Conservation (phyloP, 139 green algal genomes). For the Nannochloris sp. region DNA sequence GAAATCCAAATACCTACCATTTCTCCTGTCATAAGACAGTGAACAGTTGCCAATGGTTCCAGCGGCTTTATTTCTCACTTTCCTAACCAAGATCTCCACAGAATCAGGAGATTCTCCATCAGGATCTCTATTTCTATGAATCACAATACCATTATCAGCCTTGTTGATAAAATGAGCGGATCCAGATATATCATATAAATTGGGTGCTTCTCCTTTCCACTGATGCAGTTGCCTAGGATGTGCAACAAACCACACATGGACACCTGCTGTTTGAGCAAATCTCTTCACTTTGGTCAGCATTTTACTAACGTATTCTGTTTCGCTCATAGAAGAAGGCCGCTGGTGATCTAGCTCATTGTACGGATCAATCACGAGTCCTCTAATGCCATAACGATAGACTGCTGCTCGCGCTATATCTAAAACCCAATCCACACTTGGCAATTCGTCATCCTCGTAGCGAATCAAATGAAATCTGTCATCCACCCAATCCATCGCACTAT, state of each 20-base stretch:
- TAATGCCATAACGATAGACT: slow-evolving; percentile 73
- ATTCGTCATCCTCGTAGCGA: slow-evolving; percentile 64
- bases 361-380: slow-evolving; percentile 92
- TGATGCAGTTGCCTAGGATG: slow-evolving; percentile 78
- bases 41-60: slow-evolving; percentile 64
- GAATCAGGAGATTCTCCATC: slow-evolving; percentile 15
- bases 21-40: slow-evolving; percentile 45
- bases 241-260: slow-evolving; percentile 97
- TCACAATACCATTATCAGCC: slow-evolving; percentile 88
- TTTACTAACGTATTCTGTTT: slow-evolving; percentile 91
- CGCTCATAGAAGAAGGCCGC: slow-evolving; percentile 40
- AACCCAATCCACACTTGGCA: slow-evolving; percentile 88
- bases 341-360: slow-evolving; percentile 97
- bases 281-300: slow-evolving; percentile 84
- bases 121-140: slow-evolving; percentile 73
- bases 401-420: slow-evolving; percentile 54
- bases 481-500: slow-evolving; percentile 64
- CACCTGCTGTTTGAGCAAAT: slow-evolving; percentile 47
- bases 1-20: slow-evolving; percentile 30
- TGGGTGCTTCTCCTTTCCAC: slow-evolving; percentile 73
- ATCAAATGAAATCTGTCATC: slow-evolving; percentile 76
- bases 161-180: slow-evolving; percentile 97
- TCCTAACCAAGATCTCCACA: slow-evolving; percentile 50
- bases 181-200: slow-evolving; percentile 87
- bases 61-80: slow-evolving; percentile 86